Evolutionary conservation across 495 filamentous ascomycete genomes (phyloP), one percentile per base, ranked within the genome.

Genomic region (Aspergillus olivimuriae): DNA sequence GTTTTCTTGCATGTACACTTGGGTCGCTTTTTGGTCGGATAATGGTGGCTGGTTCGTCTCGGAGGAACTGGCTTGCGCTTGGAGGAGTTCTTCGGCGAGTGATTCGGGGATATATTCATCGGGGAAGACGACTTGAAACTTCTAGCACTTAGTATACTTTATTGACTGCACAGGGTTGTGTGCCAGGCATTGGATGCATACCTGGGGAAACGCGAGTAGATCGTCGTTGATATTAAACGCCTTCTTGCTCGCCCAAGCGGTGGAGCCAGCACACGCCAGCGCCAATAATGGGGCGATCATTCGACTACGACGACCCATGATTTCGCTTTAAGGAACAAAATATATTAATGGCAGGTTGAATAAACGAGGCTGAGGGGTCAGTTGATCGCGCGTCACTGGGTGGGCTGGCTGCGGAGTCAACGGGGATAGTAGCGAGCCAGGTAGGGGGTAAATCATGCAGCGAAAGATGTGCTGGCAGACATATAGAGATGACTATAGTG

Each of bases 201-300:
- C 89, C 71, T 96, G 92, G 19, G 92, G 92, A 70, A 84, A 88
- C 16, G 92, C 91, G 26, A 95, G 73, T 8, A 98, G 61, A 61
- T 98, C 92, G 57, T 97, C 90, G 54, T 94, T 80, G 23, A 95
- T 83, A 55, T 80, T 88, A 66, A 89, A 90, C 20, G 76, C 66
- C 55, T 71, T 71, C 46, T 74, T 78, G 45, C 62, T 70, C 4
- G 77, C 81, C 48, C 69, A 63, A 19, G 65, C 70, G 34, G 58
- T 61, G 4, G 66, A 59, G 11, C 56, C 66, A 42, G 70, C 63
- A 34, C 55, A 65, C 19, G 55, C 51, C 33, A 70, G 45, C 19
- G 51, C 47, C 7, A 70, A 53, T 44, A 61, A 61, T 14, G 62
- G 51, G 20, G 55, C 26, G 15, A 62, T 35, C 7, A 44, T 47